Evolutionary conservation across 2,329 filamentous ascomycete genomes (phyloP).

Genomic region (Diaporthe sp.): DNA sequence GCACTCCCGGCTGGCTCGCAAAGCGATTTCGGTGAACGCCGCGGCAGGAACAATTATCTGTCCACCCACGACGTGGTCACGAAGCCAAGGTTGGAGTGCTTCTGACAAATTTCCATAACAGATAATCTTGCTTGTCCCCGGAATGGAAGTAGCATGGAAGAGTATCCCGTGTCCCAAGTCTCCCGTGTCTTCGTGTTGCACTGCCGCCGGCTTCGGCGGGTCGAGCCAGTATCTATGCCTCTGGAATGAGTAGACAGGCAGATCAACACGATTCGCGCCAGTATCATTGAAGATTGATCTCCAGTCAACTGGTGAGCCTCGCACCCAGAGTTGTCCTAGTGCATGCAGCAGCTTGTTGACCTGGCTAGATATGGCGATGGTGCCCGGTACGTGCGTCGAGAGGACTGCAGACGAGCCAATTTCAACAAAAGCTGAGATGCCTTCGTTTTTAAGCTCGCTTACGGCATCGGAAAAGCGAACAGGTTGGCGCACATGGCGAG

Average conservation of each 20-base stretch:
- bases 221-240: slow-evolving; percentile 23
- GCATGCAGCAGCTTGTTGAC: slow-evolving; percentile 2
- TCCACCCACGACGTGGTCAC: neutral
- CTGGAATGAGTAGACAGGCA: slow-evolving; percentile 27
- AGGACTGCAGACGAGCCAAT: slow-evolving; percentile 20
- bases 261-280: neutral
- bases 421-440: neutral
- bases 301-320: slow-evolving; percentile 12
- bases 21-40: neutral
- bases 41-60: neutral
- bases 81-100: neutral
- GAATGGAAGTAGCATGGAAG: neutral
- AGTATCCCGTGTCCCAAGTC: neutral
- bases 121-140: neutral
- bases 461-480: slow-evolving; percentile 25
- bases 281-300: neutral
- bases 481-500: slow-evolving; percentile 5
- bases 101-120: neutral
- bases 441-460: neutral
- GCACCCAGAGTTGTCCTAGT: slow-evolving; percentile 17
- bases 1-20: slow-evolving; percentile 13
- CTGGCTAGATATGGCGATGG: neutral
- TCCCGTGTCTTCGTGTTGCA: neutral
- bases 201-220: neutral
- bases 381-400: neutral